phyloP scores from a whole-genome alignment of 1,139 yeast genomes.

The Geotrichum aggregatum region DNA sequence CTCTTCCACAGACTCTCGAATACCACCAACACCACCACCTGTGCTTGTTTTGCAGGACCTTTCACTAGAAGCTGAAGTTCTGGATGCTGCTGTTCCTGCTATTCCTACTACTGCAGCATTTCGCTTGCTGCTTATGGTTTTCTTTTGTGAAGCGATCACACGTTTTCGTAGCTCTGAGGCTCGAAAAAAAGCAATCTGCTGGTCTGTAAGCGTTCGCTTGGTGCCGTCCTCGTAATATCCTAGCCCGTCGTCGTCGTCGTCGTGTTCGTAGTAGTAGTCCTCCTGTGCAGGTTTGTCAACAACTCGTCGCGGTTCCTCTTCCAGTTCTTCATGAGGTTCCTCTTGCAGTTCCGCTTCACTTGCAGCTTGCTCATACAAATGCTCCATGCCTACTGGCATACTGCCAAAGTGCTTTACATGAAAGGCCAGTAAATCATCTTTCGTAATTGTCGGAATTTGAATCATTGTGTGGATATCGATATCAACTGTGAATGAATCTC shows the following conservation, averaged over 20 bases:
- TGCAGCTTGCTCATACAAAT: neutral
- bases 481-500: neutral
- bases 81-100: neutral
- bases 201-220: slow-evolving; percentile 30
- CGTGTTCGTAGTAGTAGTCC: too few relatives aligned
- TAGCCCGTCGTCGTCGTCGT: slow-evolving; percentile 13
- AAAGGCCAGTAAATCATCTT: slow-evolving; percentile 17
- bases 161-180: slow-evolving; percentile 26
- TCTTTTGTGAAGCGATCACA: slow-evolving; percentile 1
- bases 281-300: too few relatives aligned
- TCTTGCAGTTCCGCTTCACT: neutral
- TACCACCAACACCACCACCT: too few relatives aligned
- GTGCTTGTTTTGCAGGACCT: slow-evolving; percentile 12
- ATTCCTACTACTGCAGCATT: neutral
- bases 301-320: too few relatives aligned
- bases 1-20: slow-evolving; percentile 21
- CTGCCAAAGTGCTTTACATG: slow-evolving; percentile 14
- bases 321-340: neutral
- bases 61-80: too few relatives aligned
- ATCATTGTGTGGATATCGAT: slow-evolving; percentile 4
- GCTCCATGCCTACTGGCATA: slow-evolving; percentile 7
- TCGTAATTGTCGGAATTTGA: slow-evolving; percentile 10
- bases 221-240: slow-evolving; percentile 30
- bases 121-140: too few relatives aligned
- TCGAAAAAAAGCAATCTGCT: slow-evolving; percentile 30